These are phyloP conservation scores for Rhizopogon sp. DNA, from an alignment of 768 basidiomycete genomes.

Conservation along the genomic window DNA sequence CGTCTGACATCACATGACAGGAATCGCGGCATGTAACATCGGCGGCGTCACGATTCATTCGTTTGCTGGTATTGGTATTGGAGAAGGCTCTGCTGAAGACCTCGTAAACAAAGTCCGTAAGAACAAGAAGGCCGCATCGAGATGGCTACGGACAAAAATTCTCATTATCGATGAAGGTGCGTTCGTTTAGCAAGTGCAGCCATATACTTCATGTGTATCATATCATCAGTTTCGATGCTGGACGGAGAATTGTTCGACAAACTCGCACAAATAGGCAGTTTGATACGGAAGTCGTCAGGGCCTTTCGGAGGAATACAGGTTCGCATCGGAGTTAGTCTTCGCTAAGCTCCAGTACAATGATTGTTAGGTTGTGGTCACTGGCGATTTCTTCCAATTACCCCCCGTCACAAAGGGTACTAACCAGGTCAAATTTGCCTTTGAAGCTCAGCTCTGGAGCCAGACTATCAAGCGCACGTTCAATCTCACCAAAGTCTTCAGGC, in stretches of 20 bases:
- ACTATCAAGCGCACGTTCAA: slow-evolving; percentile 82
- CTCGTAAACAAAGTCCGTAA: slow-evolving; percentile 65
- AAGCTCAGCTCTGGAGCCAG: slow-evolving; percentile 73
- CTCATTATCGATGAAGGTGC: slow-evolving; percentile 80
- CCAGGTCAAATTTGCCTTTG: slow-evolving; percentile 84
- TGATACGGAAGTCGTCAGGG: slow-evolving; percentile 51
- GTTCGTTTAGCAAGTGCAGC: not conserved
- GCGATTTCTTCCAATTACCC: slow-evolving; percentile 98
- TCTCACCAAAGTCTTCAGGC: slow-evolving; percentile 92
- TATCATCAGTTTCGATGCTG: slow-evolving; percentile 85
- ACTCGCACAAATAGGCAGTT: slow-evolving; percentile 63
- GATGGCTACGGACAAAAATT: slow-evolving; percentile 85
- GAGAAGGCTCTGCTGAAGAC: slow-evolving; percentile 55
- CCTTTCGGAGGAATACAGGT: slow-evolving; percentile 97
- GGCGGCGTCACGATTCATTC: slow-evolving; percentile 95
- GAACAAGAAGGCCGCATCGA: slow-evolving; percentile 75
- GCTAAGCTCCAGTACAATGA: not conserved
- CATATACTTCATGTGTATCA: not conserved
- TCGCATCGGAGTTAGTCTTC: not conserved
- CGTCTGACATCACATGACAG: slow-evolving; percentile 26
- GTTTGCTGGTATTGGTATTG: slow-evolving; percentile 91
- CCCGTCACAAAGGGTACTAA: slow-evolving; percentile 70
- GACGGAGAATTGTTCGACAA: slow-evolving; percentile 94
- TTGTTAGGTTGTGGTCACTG: slow-evolving; percentile 78
- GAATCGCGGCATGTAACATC: slow-evolving; percentile 96